Percentiles rank a stretch among this genome's conserved stretches.
Conservation (phyloP, 2,329 filamentous ascomycete species). For the Raffaelea deltoideospora region DNA sequence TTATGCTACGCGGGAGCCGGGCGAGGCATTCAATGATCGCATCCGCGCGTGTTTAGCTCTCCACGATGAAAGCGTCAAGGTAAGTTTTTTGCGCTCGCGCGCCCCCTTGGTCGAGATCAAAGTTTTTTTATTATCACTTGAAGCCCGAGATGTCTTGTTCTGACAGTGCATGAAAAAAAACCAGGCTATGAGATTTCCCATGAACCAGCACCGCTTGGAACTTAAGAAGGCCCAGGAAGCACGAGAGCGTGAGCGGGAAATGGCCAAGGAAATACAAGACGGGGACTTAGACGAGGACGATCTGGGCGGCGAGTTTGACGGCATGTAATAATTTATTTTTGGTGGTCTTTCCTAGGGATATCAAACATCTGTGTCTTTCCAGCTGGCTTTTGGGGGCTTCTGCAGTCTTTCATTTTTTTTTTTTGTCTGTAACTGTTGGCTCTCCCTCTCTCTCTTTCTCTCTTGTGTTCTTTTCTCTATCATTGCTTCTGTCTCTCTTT, state of each 20-base stretch:
- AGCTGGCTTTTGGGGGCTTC: too few species aligned
- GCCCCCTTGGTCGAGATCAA: too few species aligned
- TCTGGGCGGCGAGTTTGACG: conserved; percentile 88
- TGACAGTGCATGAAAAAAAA: too few species aligned
- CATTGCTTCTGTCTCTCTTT: too few species aligned
- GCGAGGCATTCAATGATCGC: conserved; percentile 93
- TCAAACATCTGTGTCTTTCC: too few species aligned
- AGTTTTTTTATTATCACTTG: not conserved
- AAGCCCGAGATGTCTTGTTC: too few species aligned
- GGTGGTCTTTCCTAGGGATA: too few species aligned
- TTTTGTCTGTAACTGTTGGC: too few species aligned
- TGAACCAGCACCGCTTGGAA: conserved; percentile 96
- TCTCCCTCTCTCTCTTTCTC: too few species aligned
- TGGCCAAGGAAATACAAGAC: conserved; percentile 98
- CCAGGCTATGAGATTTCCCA: conserved; percentile 94
- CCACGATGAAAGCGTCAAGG: conserved; percentile 97
- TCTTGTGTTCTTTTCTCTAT: too few species aligned
- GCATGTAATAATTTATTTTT: conserved; percentile 56
- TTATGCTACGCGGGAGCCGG: conserved; percentile 88
- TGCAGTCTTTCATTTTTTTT: too few species aligned
- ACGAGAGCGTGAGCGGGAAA: conserved; percentile 86
- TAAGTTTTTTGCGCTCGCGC: conserved; percentile 34
- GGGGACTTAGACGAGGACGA: conserved; percentile 95
- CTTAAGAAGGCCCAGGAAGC: conserved; percentile 97
- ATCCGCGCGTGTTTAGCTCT: conserved; percentile 82